Evolutionary conservation across 2,329 filamentous ascomycete genomes (phyloP), one percentile per base, ranked within the genome.

Genomic region (Colletotrichum scovillei): DNA sequence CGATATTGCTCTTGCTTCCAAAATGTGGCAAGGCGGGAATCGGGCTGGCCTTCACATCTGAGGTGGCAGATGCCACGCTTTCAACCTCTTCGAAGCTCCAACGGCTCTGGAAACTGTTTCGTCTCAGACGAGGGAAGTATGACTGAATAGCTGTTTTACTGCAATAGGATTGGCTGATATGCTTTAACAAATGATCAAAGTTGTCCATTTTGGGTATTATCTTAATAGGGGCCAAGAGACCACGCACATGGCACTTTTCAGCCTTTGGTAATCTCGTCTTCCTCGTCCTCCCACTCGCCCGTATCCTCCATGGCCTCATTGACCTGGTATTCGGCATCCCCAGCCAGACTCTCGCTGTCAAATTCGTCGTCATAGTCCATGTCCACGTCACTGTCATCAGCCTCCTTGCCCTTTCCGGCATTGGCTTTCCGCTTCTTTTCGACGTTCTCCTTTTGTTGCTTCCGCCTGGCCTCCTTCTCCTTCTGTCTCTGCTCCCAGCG

Each of bases 381-480:
- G 35, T 81, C 82, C 1, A 83, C 82, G 4, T 83, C 81, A 6
- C 83, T 82, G 57, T 83, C 81, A 5, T 78, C 82, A 1, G 81
- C 78, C 30, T 78, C 73, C 42, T 74, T 80, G 5, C 78, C 78
- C 75, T 85, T 83, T 32, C 81, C 80, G 26, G 84, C 83, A 28
- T 80, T 84, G 38, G 81, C 82, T 79, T 92, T 91, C 82, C 89
- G 90, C 86, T 98, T 98, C 84, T 89, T 92, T 84, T 97, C 95
- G 2, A 99, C 90, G 78, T 98, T 98, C 76, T 94, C 95, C 82
- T 90, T 95, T 81, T 99, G 97, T 78, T 94, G 89, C 80, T 92
- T 92, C 84, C 91, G 93, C 76, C 97, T 88, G 69, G 90, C 90
- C 70, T 95, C 95, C 86, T 97, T 98, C 81, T 97, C 94, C 78